A percentile compares a stretch with the other conserved stretches of the same genome.
These are phyloP conservation scores for Amanita jacksonii DNA, from an alignment of 768 basidiomycete genomes.

Conservation along the genomic window DNA sequence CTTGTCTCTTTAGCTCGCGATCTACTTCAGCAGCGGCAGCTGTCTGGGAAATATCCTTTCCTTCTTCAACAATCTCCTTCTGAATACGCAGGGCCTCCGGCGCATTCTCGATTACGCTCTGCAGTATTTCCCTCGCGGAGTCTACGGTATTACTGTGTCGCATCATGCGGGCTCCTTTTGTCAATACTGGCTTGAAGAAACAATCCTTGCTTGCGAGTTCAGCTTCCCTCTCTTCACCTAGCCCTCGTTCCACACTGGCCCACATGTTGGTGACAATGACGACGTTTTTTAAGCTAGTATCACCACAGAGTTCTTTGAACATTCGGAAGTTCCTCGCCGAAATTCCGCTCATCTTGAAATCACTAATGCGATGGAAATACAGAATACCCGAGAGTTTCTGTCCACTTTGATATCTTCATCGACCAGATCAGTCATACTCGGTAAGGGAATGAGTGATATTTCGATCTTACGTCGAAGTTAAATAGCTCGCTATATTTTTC, in stretches of 20 bases:
- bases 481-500: constrained; percentile 36
- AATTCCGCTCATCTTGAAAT: constrained; percentile 28
- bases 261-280: constrained; percentile 44
- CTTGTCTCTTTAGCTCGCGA: constrained; percentile 38
- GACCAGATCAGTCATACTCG: too few relatives aligned
- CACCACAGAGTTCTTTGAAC: constrained; percentile 38
- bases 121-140: constrained; percentile 34
- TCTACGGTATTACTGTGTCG: constrained; percentile 31
- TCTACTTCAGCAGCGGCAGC: constrained; percentile 43
- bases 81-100: constrained; percentile 43
- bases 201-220: constrained; percentile 31
- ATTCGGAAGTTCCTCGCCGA: constrained; percentile 34
- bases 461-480: constrained; percentile 22
- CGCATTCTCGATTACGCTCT: constrained; percentile 28
- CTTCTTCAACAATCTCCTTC: constrained; percentile 42
- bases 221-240: constrained; percentile 32
- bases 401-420: too few relatives aligned
- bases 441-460: too few relatives aligned
- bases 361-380: constrained; percentile 33
- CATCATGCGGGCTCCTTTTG: constrained; percentile 35
- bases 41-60: constrained; percentile 41
- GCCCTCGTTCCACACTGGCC: constrained; percentile 28
- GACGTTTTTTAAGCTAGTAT: constrained; percentile 33
- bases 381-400: constrained; percentile 28
- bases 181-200: constrained; percentile 44